These are phyloP conservation scores for Neurospora tetraspora DNA, from an alignment of 495 filamentous ascomycete genomes.

Conservation along the genomic window DNA sequence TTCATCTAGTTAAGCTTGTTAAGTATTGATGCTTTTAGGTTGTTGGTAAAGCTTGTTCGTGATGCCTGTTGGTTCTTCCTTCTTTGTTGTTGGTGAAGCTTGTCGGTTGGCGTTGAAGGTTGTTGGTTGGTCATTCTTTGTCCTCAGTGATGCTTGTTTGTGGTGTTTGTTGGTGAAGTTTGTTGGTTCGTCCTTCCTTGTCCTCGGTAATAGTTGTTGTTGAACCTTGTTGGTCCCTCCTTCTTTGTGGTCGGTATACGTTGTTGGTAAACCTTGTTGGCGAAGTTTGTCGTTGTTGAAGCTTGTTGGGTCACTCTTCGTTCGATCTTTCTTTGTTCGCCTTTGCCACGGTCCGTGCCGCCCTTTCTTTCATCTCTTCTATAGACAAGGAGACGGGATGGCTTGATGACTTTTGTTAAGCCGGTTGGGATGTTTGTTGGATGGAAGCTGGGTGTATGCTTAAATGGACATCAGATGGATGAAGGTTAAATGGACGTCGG, in stretches of 20 bases:
- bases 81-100: not conserved
- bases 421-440: not conserved
- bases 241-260: not conserved
- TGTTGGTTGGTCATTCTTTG: not conserved
- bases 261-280: not conserved
- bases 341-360: not conserved
- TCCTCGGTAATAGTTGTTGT: not conserved
- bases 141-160: not conserved
- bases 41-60: not conserved
- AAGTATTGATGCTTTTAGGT: not conserved
- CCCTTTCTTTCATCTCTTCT: not conserved
- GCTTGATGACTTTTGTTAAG: not conserved
- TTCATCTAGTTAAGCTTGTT: not conserved
- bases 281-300: not conserved
- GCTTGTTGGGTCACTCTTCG: not conserved
- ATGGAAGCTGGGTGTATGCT: not conserved
- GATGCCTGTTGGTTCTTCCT: no score
- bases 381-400: not conserved
- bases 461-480: not conserved
- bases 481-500: no score
- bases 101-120: not conserved
- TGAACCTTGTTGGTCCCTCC: not conserved
- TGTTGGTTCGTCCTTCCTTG: not conserved
- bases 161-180: no score
- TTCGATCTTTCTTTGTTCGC: not conserved